Conservation (phyloP, 2,329 filamentous ascomycete species). For the Colletotrichum sp. region DNA sequence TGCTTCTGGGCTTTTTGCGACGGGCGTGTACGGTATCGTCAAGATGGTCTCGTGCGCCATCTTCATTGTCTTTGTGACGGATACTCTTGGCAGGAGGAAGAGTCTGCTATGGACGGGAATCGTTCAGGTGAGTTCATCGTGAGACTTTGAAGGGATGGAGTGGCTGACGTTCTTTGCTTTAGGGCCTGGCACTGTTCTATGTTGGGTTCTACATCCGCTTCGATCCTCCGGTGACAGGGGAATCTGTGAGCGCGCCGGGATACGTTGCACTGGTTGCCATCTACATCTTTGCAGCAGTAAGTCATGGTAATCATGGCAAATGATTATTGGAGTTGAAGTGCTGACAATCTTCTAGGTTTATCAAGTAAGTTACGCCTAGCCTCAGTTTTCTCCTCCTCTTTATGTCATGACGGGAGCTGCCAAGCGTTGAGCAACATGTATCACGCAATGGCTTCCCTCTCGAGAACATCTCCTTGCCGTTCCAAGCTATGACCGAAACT, state of each 20-base stretch:
- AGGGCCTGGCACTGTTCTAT: constrained; percentile 56
- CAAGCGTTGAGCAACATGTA: not conserved
- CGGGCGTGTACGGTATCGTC: constrained; percentile 71
- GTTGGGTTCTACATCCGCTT: constrained; percentile 66
- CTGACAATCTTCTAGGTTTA: not conserved
- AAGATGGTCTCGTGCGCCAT: constrained; percentile 66
- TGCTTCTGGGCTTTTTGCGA: constrained; percentile 66
- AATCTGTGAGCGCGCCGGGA: constrained; percentile 47
- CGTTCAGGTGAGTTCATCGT: constrained; percentile 21
- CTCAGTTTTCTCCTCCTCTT: not conserved
- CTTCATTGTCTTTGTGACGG: constrained; percentile 68
- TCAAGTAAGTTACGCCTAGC: not conserved
- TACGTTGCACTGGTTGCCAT: constrained; percentile 64
- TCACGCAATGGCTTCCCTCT: not conserved
- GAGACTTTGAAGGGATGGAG: not conserved
- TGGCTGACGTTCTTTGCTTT: not conserved
- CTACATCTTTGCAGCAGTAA: constrained; percentile 39
- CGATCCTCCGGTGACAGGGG: constrained; percentile 37
- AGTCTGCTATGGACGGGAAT: constrained; percentile 29
- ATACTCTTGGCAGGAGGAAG: constrained; percentile 65
- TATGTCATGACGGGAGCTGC: accelerated
- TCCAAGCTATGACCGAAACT: not conserved
- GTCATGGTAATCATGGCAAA: not conserved
- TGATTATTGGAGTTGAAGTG: not conserved
- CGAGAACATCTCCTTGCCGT: accelerated